phyloP scores from a whole-genome alignment of 2,329 filamentous ascomycete species.

The Emergomyces orientalis region DNA sequence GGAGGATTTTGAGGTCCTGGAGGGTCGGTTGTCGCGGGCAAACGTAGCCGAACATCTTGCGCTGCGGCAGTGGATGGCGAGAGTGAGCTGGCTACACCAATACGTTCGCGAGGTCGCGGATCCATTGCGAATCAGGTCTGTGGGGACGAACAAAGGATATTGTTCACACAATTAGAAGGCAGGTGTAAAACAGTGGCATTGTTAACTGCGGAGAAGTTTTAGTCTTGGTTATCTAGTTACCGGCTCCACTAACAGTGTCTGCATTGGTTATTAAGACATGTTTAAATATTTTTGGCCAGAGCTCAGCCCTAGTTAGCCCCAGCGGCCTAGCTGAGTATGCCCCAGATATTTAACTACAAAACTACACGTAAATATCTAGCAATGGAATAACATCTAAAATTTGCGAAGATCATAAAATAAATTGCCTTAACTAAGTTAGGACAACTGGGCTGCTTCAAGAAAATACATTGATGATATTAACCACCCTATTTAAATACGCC shows the following conservation, averaged over 20 bases:
- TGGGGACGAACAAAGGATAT: background rate
- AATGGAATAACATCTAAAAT: too few relatives aligned
- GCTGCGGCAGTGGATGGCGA: conserved; percentile 20
- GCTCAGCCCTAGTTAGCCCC: too few relatives aligned
- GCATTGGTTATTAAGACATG: too few relatives aligned
- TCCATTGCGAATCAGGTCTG: background rate
- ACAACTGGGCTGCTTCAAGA: background rate
- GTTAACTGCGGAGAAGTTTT: background rate
- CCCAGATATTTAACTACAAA: too few relatives aligned
- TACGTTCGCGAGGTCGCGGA: background rate
- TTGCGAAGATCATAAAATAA: background rate
- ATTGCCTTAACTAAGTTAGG: background rate
- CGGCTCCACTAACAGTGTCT: background rate
- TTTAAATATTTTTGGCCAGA: too few relatives aligned
- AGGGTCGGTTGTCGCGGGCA: conserved; percentile 80
- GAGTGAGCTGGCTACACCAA: background rate
- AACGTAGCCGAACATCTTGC: conserved; percentile 43
- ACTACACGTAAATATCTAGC: too few relatives aligned
- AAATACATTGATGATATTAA: conserved; percentile 1
- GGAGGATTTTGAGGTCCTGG: conserved; percentile 60
- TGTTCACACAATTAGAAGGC: background rate
- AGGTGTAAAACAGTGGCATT: background rate
- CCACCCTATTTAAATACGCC: background rate
- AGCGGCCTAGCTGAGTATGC: too few relatives aligned
- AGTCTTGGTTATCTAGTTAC: background rate